phyloP scores from a whole-genome alignment of 768 basidiomycete genomes.

The Clavulina sp. region DNA sequence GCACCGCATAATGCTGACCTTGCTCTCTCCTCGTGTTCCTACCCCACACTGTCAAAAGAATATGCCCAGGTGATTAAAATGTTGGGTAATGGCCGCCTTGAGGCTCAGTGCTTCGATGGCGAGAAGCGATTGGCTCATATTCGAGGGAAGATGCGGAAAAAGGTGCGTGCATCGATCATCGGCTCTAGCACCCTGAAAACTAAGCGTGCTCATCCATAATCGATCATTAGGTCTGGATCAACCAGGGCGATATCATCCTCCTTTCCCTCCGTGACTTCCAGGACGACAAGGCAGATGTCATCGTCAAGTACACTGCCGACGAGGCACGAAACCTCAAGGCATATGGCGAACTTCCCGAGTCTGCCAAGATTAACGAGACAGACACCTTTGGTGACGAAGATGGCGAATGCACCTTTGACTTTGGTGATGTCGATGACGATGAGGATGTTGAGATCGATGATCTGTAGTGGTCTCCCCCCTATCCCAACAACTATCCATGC shows the following conservation, averaged over 20 bases:
- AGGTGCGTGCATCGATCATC: conserved; percentile 35
- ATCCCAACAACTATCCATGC: too few relatives aligned
- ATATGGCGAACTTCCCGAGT: conserved; percentile 93
- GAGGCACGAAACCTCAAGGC: conserved; percentile 62
- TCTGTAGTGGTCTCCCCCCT: too few relatives aligned
- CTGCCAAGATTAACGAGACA: conserved; percentile 94
- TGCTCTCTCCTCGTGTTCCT: background rate
- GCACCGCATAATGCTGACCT: background rate
- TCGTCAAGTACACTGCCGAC: conserved; percentile 96
- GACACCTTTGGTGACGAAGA: conserved; percentile 85
- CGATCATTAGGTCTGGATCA: conserved; percentile 79
- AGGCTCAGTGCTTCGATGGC: conserved; percentile 90
- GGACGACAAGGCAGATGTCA: conserved; percentile 97
- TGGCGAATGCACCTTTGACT: conserved; percentile 78
- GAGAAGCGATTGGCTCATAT: conserved; percentile 97
- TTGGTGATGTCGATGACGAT: conserved; percentile 66
- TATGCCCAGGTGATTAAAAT: conserved; percentile 98
- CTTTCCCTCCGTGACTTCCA: conserved; percentile 96
- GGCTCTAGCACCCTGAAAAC: background rate
- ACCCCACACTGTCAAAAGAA: conserved; percentile 27
- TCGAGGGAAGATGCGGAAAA: conserved; percentile 98
- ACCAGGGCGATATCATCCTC: conserved; percentile 91
- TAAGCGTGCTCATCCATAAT: background rate
- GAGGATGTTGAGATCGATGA: conserved; percentile 83
- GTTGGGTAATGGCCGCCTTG: conserved; percentile 93